Base-by-base conservation (phyloP, 2,329 filamentous ascomycete species). In the Microdochium trichocladiopsis region DNA sequence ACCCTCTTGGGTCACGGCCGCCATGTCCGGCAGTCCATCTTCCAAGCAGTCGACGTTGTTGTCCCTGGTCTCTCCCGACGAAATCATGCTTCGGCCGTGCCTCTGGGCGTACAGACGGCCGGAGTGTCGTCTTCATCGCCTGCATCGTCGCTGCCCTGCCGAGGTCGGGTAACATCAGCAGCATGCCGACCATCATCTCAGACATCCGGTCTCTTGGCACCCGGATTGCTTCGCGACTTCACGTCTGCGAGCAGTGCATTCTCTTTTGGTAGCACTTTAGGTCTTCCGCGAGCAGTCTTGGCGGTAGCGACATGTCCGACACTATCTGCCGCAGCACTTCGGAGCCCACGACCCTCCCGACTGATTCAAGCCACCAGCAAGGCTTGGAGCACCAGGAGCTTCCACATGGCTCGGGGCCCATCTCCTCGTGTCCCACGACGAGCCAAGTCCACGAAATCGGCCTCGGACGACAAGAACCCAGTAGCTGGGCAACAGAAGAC, bases 1-100 rank as follows among this genome's bases (percentile, higher is more conserved):
- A 60, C 57, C 50, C 54, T 63, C 55, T 57, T 65, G 50, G 63
- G 64, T 58, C 60, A 59, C 54, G 58, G 59, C 28, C 62, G 63
- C 48, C 58, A 64, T 51, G 56, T 56, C 53, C 63, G 62, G 60
- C 63, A 62, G 58, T 60, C 62, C 45, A 53, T 64, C 41, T 63
- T 62, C 54, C 60, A 62, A 55, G 57, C 63, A 28, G 53, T 62
- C 50, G 58, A 65, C 54, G 51, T 54, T 47, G 54, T 62, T 45
- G 21, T 45, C 5, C 18, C 18, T 4, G 11, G 41, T 16, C 41
- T 18, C 18, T 8, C 6, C 12, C 22, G 14, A 11, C 18, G 41
- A 22, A 16, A 18, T 12, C 6, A 45, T 45, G 18, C n/a, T 16
- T 18, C 41, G 9, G 18, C 6, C n/a, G 11, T 21, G n/a, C 21